phyloP scores from a whole-genome alignment of 2,329 filamentous ascomycete species.

The Gremmenia infestans region DNA sequence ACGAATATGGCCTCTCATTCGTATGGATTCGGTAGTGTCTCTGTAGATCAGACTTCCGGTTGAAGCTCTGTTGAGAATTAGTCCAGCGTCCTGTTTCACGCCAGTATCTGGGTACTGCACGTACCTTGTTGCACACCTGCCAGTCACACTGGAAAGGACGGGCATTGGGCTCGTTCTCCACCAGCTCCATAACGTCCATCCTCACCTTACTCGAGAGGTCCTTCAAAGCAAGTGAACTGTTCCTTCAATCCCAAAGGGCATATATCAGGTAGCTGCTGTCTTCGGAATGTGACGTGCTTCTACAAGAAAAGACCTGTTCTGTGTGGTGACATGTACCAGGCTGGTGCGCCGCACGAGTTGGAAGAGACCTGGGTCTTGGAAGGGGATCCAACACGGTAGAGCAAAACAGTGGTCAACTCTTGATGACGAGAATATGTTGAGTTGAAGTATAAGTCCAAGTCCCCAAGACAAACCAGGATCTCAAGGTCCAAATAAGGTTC shows the following conservation, averaged over 20 bases:
- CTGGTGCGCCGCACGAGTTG: conserved; percentile 11
- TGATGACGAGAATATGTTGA: neutral
- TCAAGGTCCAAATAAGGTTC: conserved; percentile 13
- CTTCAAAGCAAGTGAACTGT: neutral
- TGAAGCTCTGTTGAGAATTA: conserved; percentile 53
- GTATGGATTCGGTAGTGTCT: conserved; percentile 69
- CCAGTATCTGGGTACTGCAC: conserved; percentile 19
- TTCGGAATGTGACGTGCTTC: neutral
- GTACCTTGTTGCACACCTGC: conserved; percentile 56
- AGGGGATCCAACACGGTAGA: conserved; percentile 4
- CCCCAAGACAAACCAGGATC: neutral
- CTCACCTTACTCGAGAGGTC: conserved; percentile 26
- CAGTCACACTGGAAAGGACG: conserved; percentile 62
- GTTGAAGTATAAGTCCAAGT: conserved; percentile 2
- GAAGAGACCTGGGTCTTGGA: neutral
- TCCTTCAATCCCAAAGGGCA: neutral
- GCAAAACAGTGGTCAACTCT: neutral
- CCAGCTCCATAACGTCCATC: conserved; percentile 62
- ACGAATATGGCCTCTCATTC: conserved; percentile 63
- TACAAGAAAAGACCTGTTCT: neutral
- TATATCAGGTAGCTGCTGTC: neutral
- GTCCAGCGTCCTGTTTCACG: conserved; percentile 5
- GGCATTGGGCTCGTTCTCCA: conserved; percentile 57
- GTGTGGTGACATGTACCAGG: neutral
- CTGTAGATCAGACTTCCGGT: conserved; percentile 66